Percentiles rank a stretch among this genome's conserved stretches.
Evolutionary conservation across 2,329 filamentous ascomycete genomes (phyloP).

Genomic region (Penicillium sp.): DNA sequence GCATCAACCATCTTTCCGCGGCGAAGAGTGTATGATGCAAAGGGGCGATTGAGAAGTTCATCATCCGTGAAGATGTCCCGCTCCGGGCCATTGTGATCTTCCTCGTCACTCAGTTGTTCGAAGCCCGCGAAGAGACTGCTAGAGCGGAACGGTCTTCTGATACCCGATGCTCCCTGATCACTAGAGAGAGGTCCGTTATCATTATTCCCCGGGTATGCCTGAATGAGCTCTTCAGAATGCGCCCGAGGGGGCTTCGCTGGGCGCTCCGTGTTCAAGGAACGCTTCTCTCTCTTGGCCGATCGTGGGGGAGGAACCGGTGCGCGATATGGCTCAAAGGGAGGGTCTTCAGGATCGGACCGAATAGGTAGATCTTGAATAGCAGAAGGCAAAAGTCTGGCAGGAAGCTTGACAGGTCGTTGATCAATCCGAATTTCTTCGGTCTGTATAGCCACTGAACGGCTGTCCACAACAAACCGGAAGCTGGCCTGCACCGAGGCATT

Average conservation of each 20-base stretch:
- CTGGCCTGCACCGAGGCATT: constrained; percentile 76
- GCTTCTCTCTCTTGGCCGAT: constrained; percentile 24
- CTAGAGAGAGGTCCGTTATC: constrained; percentile 67
- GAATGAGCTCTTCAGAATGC: constrained; percentile 43
- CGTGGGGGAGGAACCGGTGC: constrained; percentile 31
- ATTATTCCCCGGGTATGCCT: constrained; percentile 72
- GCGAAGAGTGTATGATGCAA: constrained; percentile 39
- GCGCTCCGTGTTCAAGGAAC: constrained; percentile 31
- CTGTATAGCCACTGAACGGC: constrained; percentile 61
- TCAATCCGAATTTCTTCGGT: constrained; percentile 89
- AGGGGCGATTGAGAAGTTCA: constrained; percentile 41
- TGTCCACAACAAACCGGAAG: constrained; percentile 43
- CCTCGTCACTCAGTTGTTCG: constrained; percentile 58
- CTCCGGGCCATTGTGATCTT: constrained; percentile 18
- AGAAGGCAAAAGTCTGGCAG: constrained; percentile 72
- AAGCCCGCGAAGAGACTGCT: constrained; percentile 86
- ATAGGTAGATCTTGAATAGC: constrained; percentile 55
- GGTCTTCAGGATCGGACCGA: constrained; percentile 17
- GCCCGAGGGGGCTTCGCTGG: constrained; percentile 19
- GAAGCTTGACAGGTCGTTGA: constrained; percentile 66
- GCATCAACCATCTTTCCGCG: constrained; percentile 40
- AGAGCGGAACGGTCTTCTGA: constrained; percentile 65
- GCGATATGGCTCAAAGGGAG: constrained; percentile 30
- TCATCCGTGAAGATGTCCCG: constrained; percentile 39
- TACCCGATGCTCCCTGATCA: constrained; percentile 48